Conservation (phyloP, 2,329 filamentous ascomycete genomes). For the Keithomyces neogunnii region DNA sequence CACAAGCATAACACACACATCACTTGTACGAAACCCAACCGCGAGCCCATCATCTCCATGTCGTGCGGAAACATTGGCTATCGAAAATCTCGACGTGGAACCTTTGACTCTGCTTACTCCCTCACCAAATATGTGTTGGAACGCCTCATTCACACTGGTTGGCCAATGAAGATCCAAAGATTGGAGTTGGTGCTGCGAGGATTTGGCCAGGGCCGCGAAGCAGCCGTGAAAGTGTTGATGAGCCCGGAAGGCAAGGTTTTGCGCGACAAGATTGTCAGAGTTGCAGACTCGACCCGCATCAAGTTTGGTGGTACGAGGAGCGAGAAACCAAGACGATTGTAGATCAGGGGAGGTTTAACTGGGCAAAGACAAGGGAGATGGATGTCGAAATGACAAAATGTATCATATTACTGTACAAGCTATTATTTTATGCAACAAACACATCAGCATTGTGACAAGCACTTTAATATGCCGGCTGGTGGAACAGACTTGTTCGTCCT, state of each 20-base stretch:
- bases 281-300: constrained; percentile 79
- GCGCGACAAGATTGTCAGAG: constrained; percentile 64
- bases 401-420: constrained; percentile 26
- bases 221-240: constrained; percentile 80
- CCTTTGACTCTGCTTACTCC: constrained; percentile 90
- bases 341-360: constrained; percentile 6
- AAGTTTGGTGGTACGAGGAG: constrained; percentile 96
- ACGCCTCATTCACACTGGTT: constrained; percentile 73
- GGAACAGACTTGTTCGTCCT: not conserved
- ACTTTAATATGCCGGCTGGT: not conserved
- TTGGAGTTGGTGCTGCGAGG: constrained; percentile 78
- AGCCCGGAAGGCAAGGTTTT: constrained; percentile 75
- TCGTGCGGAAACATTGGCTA: constrained; percentile 89
- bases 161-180: constrained; percentile 64
- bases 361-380: not conserved
- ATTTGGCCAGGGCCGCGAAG: constrained; percentile 81
- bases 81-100: constrained; percentile 67
- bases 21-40: constrained; percentile 76
- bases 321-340: constrained; percentile 72
- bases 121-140: constrained; percentile 75
- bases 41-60: constrained; percentile 69
- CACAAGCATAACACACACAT: constrained; percentile 95
- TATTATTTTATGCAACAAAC: constrained; percentile 21
- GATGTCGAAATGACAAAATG: constrained; percentile 13
- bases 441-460: not conserved